phyloP scores from a whole-genome alignment of 1,139 yeast genomes.

The Kodamaea derodonti region DNA sequence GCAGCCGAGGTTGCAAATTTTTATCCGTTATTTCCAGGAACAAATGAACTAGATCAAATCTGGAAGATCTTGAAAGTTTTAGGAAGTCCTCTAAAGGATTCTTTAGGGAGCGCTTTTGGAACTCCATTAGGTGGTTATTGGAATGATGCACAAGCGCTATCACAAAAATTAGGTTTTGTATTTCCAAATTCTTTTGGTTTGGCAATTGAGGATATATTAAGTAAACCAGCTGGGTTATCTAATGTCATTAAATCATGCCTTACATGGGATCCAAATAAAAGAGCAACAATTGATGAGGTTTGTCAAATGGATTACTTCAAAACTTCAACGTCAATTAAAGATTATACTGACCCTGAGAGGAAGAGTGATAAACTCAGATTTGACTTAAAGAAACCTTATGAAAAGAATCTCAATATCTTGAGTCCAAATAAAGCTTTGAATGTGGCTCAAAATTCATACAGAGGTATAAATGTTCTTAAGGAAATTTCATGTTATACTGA shows the following conservation, averaged over 20 bases:
- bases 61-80: conserved; percentile 60
- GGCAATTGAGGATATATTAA: conserved; percentile 24
- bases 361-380: conserved; percentile 1
- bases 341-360: conserved; percentile 12
- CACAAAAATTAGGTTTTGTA: conserved; percentile 47
- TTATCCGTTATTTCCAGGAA: conserved; percentile 81
- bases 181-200: conserved; percentile 44
- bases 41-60: conserved; percentile 72
- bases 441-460: too few relatives aligned
- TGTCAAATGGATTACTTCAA: conserved; percentile 52
- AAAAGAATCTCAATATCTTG: not conserved
- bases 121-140: conserved; percentile 63
- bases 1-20: conserved; percentile 78
- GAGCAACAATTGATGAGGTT: conserved; percentile 47
- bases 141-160: conserved; percentile 54
- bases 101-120: not conserved
- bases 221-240: conserved; percentile 29
- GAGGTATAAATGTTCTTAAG: too few relatives aligned
- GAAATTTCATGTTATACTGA: too few relatives aligned
- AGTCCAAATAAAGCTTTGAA: too few relatives aligned
- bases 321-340: conserved; percentile 23
- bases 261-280: conserved; percentile 59
- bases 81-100: conserved; percentile 54
- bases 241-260: conserved; percentile 56
- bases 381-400: not conserved